Conservation (phyloP, 805 yeast genomes). For the Metschnikowia amazonensis region DNA sequence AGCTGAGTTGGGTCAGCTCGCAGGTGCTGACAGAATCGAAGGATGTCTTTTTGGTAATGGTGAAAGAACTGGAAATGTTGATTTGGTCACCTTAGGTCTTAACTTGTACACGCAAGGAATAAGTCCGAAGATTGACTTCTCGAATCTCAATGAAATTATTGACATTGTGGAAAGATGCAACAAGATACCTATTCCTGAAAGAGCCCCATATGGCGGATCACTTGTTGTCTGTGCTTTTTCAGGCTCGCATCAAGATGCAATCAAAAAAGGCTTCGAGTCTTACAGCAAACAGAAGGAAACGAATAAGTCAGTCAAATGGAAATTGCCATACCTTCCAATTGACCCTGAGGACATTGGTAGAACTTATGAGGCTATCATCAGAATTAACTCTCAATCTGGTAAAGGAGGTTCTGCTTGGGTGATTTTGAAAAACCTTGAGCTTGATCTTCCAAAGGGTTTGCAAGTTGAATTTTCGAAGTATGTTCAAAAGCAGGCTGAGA, state of each 20-base stretch:
- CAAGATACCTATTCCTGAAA: constrained; percentile 72
- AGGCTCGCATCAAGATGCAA: constrained; percentile 88
- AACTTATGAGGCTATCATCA: constrained; percentile 86
- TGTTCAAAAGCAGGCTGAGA: constrained; percentile 69
- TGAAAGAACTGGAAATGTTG: constrained; percentile 86
- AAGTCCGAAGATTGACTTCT: constrained; percentile 65
- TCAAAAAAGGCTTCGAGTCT: constrained; percentile 70
- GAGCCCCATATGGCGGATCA: constrained; percentile 83
- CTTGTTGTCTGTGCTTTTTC: constrained; percentile 80
- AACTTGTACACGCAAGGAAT: constrained; percentile 79
- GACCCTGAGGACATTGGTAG: constrained; percentile 85
- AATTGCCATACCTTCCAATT: constrained; percentile 75
- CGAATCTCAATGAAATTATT: constrained; percentile 60
- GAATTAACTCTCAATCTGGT: constrained; percentile 85
- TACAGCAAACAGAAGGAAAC: constrained; percentile 39
- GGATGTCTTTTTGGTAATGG: constrained; percentile 86
- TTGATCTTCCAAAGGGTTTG: constrained; percentile 77
- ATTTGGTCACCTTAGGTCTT: constrained; percentile 71
- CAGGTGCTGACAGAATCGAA: constrained; percentile 86
- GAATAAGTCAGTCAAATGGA: constrained; percentile 50
- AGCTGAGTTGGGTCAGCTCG: constrained; percentile 74
- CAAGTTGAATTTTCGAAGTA: constrained; percentile 71
- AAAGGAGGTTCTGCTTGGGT: constrained; percentile 92
- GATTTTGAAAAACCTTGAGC: constrained; percentile 66
- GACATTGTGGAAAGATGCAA: constrained; percentile 76